Base-by-base conservation (phyloP, 1,284 basidiomycete species). In the Cystobasidium slooffiae region DNA sequence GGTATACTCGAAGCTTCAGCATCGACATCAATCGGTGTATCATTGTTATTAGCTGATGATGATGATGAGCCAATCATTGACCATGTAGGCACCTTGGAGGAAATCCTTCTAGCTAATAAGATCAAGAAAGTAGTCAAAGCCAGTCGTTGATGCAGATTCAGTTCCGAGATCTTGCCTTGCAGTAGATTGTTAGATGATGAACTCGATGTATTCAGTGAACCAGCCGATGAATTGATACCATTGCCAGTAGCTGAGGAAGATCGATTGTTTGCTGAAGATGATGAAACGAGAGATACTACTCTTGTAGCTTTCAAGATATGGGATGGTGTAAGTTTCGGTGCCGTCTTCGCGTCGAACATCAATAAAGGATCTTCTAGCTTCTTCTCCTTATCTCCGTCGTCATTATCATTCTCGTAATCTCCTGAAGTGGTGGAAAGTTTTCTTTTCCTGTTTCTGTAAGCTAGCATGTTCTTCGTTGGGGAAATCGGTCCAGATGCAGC, bases 291-390 rank as follows among this genome's bases (percentile, higher is more conserved):
- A 61, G 70, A 56, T n/a, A 73, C 70, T 5, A 66, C 8, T 16
- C 70, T 49, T 9, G 70, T 73, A 39, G 70, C 70, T 51, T 73
- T 73, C 10, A 73, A 53, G 7, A 73, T 73, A 44, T 73, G 70
- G 0, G 70, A 62, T 6, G 70, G 70, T 12, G 70, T 55, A 14
- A 73, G 53, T 39, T 73, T 73, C 0, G 70, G 70, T 20, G 70
- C 70, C 18, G 47, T 66, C 5, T 44, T 7, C 9, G 70, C 70
- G 41, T 55, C 43, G 24, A 73, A 73, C 10, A 41, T 22, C 3
- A 61, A 49, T 31, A 73, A 63, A 6, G 51, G 47, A 66, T 66
- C 64, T 20, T 51, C 18, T 31, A 39, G 6, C 24, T 10, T 31
- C 9, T 52, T 22, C 12, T 59, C 41, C 20, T 59, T 44, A 18